These are phyloP conservation scores for Colletotrichum abscissum DNA, from an alignment of 2,329 filamentous ascomycete genomes.

Conservation along the genomic window DNA sequence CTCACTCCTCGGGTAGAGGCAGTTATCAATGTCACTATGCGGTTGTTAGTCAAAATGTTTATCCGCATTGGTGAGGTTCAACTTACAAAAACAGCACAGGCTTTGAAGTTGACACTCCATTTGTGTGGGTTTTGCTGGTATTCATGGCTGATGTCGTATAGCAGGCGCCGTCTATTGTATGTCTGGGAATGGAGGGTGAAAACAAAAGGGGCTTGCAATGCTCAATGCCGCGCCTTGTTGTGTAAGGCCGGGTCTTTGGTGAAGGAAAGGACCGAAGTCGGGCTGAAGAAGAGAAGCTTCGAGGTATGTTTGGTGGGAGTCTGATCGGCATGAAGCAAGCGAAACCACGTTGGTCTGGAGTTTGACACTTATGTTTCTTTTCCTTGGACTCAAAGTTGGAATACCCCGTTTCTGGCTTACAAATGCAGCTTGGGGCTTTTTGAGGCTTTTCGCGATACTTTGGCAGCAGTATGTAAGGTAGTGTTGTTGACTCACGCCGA, in stretches of 20 bases:
- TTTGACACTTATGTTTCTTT: neutral
- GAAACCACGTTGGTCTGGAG: neutral
- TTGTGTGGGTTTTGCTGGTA: constrained; percentile 40
- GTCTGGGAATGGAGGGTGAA: neutral
- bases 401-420: neutral
- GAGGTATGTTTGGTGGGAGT: constrained; percentile 30
- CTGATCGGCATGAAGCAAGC: constrained; percentile 29
- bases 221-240: neutral
- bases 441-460: constrained; percentile 6
- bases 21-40: constrained; percentile 96
- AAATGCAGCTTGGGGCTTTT: constrained; percentile 2
- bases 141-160: constrained; percentile 14
- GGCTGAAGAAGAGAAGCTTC: constrained; percentile 23
- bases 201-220: neutral
- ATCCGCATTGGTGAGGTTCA: neutral
- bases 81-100: constrained; percentile 58
- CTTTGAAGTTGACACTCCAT: constrained; percentile 47
- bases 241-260: neutral
- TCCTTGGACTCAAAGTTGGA: neutral
- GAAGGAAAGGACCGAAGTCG: constrained; percentile 12
- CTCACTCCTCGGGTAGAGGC: constrained; percentile 89
- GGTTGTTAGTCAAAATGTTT: neutral
- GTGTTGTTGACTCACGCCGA: constrained; percentile 35
- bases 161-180: neutral
- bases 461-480: neutral